Base-by-base conservation (phyloP, 306 rosid genomes). In the Gillenia trifoliata region DNA sequence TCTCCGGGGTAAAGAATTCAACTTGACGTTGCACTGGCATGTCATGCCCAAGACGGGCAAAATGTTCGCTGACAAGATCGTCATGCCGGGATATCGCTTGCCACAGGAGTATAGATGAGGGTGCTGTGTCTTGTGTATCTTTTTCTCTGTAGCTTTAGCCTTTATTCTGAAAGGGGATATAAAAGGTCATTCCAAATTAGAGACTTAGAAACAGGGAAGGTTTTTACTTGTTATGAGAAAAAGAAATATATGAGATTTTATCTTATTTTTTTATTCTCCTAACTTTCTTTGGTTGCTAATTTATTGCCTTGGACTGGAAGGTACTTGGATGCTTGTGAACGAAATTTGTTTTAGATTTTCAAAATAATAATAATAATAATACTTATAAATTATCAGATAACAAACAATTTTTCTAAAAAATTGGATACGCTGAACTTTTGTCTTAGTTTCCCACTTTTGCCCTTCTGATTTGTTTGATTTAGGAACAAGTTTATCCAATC, bases 1-100 rank as follows among this genome's bases (percentile, higher is more conserved):
- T 85, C 84, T 92, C 71, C 89, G 93, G 4, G 93, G 97, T 23
- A 92, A 90, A 82, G 96, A 85, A 31, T 90, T 85, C 78, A 94
- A 94, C 90, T 74, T 94, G 81, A 92, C 99, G 31, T 31, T 94
- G 88, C 99, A 94, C 84, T 94, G 99, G 99, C 99, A 94, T 69
- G 92, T 92, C 41, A 94, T 94, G 99, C 99, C 99, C 64, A 92
- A 92, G 89, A 90, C 96, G 26, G 99, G 99, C 52, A 94, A 92
- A 82, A 94, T 92, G 98, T 84, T 74, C 60, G 96, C 84, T 2
- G 84, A 89, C 86, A 92, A 90, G 84, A 77, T 90, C 55, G 93
- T 86, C 68, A 82, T 91, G 85, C 81, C 95, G 5, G 96, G 96
- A 62, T 94, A 90, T 73, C 83, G 84, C 72, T 84, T 94, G 87